Conservation (phyloP, 192 early-diverging fungal genomes). For the Gonapodya sp. region DNA sequence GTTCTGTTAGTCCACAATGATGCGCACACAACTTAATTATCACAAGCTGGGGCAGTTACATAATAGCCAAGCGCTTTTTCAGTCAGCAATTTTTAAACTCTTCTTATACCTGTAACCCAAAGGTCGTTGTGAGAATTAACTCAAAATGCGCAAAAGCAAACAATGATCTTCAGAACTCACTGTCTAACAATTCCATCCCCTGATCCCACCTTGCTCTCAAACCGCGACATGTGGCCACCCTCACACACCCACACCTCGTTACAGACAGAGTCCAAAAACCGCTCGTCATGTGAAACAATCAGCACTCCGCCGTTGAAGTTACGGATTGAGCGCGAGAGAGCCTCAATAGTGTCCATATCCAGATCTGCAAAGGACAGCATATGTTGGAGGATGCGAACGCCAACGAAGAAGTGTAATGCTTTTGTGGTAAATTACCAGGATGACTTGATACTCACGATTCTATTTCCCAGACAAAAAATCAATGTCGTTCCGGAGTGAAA, state of each 20-base stretch:
- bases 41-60: not conserved
- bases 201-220: constrained; percentile 52
- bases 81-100: not conserved
- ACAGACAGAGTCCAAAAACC: constrained; percentile 49
- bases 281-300: constrained; percentile 31
- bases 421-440: constrained; percentile 18
- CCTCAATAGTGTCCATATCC: constrained; percentile 65
- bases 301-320: constrained; percentile 90
- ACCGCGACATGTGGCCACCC: constrained; percentile 67
- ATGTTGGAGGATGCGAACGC: constrained; percentile 35
- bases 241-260: constrained; percentile 91
- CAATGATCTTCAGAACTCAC: not conserved
- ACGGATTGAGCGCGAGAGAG: constrained; percentile 73
- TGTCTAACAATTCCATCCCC: not conserved
- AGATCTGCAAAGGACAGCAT: not conserved
- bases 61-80: too few species aligned
- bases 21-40: not conserved
- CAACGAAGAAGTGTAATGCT: not conserved
- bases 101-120: constrained; percentile 1
- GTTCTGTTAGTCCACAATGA: constrained; percentile 8
- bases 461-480: not conserved
- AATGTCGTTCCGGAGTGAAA: not conserved
- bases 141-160: not conserved
- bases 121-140: not conserved
- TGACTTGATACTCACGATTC: constrained; percentile 46